phyloP scores from a whole-genome alignment of 768 basidiomycete genomes.

The Agaricus blazei region DNA sequence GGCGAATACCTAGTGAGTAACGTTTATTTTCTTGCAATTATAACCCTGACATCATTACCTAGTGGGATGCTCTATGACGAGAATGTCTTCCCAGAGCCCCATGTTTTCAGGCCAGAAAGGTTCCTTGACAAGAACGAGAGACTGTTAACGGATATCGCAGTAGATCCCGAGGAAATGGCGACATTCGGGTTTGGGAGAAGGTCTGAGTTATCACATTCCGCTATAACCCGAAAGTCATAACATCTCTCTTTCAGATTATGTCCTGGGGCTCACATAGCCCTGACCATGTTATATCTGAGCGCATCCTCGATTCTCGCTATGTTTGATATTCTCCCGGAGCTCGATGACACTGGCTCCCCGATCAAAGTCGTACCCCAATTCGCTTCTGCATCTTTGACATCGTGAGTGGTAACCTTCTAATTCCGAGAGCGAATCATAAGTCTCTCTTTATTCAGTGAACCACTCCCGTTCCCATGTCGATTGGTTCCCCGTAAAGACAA shows the following conservation, averaged over 20 bases:
- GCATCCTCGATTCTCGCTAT: constrained; percentile 12
- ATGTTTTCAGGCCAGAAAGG: constrained; percentile 24
- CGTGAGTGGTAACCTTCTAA: constrained; percentile 1
- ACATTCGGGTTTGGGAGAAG: constrained; percentile 17
- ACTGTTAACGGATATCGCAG: not conserved
- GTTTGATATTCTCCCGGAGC: constrained; percentile 14
- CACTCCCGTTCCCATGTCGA: not conserved
- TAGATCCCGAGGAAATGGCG: constrained; percentile 4
- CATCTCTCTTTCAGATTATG: constrained; percentile 3
- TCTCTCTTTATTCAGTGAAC: not conserved
- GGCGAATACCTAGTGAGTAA: constrained; percentile 14
- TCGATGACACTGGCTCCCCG: constrained; percentile 4
- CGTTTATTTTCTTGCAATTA: constrained; percentile 14
- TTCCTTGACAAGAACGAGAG: constrained; percentile 15
- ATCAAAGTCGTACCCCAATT: constrained; percentile 1
- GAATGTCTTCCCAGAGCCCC: constrained; percentile 25
- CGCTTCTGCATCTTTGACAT: not conserved
- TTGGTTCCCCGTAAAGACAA: not conserved
- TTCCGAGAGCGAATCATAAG: not conserved
- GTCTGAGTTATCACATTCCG: not conserved
- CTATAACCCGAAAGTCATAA: not conserved
- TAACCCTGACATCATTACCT: constrained; percentile 18
- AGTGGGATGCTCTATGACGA: constrained; percentile 29
- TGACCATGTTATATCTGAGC: not conserved
- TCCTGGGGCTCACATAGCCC: constrained; percentile 7